Evolutionary conservation across 2,329 filamentous ascomycete genomes (phyloP).

Genomic region (Ophiostoma quercus): DNA sequence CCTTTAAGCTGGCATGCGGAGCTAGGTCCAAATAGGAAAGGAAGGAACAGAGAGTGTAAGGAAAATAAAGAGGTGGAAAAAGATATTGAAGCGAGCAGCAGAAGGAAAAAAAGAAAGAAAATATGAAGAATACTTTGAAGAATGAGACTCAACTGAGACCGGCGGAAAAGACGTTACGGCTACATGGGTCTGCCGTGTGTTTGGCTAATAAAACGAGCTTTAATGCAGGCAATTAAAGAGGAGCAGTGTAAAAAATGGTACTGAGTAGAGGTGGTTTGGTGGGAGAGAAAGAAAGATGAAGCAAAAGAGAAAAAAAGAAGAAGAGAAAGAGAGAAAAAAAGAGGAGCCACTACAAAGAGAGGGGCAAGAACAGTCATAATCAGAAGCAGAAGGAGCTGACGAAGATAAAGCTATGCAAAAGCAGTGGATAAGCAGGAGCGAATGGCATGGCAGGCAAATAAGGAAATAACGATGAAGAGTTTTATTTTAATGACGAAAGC

Average conservation of each 20-base stretch:
- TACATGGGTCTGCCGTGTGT: constrained; percentile 12
- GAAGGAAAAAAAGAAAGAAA: neutral
- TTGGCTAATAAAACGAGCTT: neutral
- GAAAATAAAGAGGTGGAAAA: neutral
- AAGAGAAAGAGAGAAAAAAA: neutral
- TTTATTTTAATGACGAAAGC: neutral
- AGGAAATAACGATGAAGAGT: neutral
- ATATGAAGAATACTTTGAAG: neutral
- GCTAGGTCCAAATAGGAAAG: constrained; percentile 7
- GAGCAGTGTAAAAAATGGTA: neutral
- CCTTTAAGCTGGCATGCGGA: constrained; percentile 9
- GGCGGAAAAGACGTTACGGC: constrained; percentile 15
- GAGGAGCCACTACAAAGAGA: neutral
- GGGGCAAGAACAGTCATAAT: constrained; percentile 7
- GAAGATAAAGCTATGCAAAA: neutral
- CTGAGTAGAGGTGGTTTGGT: neutral
- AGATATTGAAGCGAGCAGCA: neutral
- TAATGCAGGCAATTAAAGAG: constrained; percentile 9
- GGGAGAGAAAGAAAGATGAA: neutral
- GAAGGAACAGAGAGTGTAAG: neutral
- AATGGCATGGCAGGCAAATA: neutral
- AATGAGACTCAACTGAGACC: neutral
- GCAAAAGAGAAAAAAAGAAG: neutral
- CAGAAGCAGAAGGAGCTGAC: constrained; percentile 8
- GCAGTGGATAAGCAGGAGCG: constrained; percentile 3